Evolutionary conservation across 164 flowering plant genomes (phyloP), one percentile per base, ranked within the genome.

Genomic region (Vitis labrusca): DNA sequence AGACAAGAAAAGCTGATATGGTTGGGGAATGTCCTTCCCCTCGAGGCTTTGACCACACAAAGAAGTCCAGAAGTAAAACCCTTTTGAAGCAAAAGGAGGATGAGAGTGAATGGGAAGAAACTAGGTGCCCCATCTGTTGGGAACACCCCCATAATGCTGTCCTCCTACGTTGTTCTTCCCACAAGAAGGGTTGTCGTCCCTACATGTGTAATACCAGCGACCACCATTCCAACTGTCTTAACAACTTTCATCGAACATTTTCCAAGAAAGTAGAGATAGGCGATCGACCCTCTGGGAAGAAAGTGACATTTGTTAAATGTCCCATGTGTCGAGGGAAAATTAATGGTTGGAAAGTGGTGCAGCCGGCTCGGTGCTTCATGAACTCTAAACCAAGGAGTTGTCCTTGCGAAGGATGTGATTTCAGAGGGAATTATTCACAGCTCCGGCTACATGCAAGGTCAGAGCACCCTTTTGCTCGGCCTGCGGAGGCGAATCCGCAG

Each of bases 91-190:
- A 37, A 5, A 37, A 37, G 44, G 44, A 37, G 7, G 44, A 67
- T 32, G 50, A 61, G 13, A 74, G 72, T 15, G 79, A 81, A 59
- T 78, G 81, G 78, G 81, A 76, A 48, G 81, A 78, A 48, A 79
- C 72, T 29, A 70, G 70, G 63, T 81, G 83, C 51, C 68, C 83
- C 1, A 67, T 80, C 44, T 80, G 83, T 65, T 69, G 78, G 77
- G 83, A 80, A 51, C 77, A 76, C 63, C 83, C 83, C n/a, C 83
- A 80, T 63, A 80, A 75, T 67, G 79, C 77, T 5, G 81, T 80
- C 19, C 83, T 80, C 56, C 32, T 80, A 48, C 59, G 10, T 10
- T 80, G 83, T 65, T 69, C 81, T 8, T 75, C 81, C 16, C 60
- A 66, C 44, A 68, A 78, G 27, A 69, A 70, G 23, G 81, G 83